Base-by-base conservation (phyloP, 1,139 yeast genomes). In the Meyerozyma sp. region DNA sequence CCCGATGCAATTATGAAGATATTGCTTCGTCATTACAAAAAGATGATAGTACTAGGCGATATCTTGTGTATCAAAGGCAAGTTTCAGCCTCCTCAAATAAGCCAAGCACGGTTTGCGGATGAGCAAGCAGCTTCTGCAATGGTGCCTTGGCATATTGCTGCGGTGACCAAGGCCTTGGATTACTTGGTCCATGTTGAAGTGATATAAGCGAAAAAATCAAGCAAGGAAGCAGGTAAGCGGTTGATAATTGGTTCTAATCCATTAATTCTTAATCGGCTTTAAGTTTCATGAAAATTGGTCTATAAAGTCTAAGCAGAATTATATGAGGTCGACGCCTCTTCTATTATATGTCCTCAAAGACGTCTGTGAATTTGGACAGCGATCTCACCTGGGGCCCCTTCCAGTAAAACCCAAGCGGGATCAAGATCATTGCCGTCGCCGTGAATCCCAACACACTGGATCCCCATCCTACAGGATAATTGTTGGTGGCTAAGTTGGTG, bases 61-160 rank as follows among this genome's bases (percentile, higher is more conserved):
- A 63, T 66, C 20, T 62, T 70, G 47, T 71, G 78, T 8, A 53
- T 66, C 40, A 52, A 62, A 29, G 59, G 54, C 51, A 65, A 49
- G 55, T 60, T 47, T 42, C 49, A 40, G 42, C 50, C 36, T 29
- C 42, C 34, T 28, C 41, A 43, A 47, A 46, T 18, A 42, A 46
- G 29, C 7, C 28, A 37, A 11, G 26, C 42, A 6, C 46, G 40
- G 10, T 43, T 42, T 6, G 41, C 38, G 6, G 47, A 43, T 20
- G 41, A 27, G 43, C 26, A 43, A 36, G 18, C 43, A 35, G 46
- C 50, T 3, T 43, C 49, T 1, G 59, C 62, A 1, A 42, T 70
- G 14, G 67, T 83, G 2, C 97, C 97, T n/a, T 86, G 95, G 89
- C 96, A 89, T 61, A 74, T 88, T 27, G 68, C 79, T 27, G 88